phyloP scores from a whole-genome alignment of 768 basidiomycete species.

The Artomyces pyxidatus region DNA sequence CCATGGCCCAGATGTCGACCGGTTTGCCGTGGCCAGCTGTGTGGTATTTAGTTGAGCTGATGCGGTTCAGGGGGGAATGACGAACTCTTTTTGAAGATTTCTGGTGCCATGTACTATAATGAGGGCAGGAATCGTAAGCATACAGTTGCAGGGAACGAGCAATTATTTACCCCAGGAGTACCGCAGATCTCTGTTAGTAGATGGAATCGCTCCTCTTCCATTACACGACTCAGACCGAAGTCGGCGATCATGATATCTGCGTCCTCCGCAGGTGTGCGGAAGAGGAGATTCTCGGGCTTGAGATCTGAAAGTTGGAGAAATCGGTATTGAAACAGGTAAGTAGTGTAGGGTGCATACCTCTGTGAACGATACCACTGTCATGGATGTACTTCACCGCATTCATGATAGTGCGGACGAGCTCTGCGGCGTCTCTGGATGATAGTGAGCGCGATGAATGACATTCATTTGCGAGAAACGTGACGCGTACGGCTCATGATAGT shows the following conservation, averaged over 20 bases:
- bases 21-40: slow-evolving; percentile 88
- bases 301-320: slow-evolving; percentile 45
- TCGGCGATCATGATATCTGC: slow-evolving; percentile 97
- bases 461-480: slow-evolving; percentile 11
- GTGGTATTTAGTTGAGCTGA: not conserved
- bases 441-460: slow-evolving; percentile 17
- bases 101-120: slow-evolving; percentile 83
- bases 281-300: slow-evolving; percentile 96
- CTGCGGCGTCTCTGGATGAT: slow-evolving; percentile 70
- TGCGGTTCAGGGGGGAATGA: slow-evolving; percentile 3
- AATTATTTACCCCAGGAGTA: slow-evolving; percentile 63
- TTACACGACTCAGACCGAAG: slow-evolving; percentile 86
- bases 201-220: slow-evolving; percentile 84
- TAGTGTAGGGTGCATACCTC: slow-evolving; percentile 39
- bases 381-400: slow-evolving; percentile 89
- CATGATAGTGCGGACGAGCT: slow-evolving; percentile 80
- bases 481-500: slow-evolving; percentile 87
- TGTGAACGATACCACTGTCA: slow-evolving; percentile 85
- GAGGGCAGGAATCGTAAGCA: not conserved
- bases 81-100: slow-evolving; percentile 88
- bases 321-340: not conserved
- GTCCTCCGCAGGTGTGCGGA: slow-evolving; percentile 82
- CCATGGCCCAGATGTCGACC: slow-evolving; percentile 96
- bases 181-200: slow-evolving; percentile 94
- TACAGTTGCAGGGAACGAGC: not conserved